phyloP scores from a whole-genome alignment of 106 monocot genomes.

The Xerophyta viscosa region DNA sequence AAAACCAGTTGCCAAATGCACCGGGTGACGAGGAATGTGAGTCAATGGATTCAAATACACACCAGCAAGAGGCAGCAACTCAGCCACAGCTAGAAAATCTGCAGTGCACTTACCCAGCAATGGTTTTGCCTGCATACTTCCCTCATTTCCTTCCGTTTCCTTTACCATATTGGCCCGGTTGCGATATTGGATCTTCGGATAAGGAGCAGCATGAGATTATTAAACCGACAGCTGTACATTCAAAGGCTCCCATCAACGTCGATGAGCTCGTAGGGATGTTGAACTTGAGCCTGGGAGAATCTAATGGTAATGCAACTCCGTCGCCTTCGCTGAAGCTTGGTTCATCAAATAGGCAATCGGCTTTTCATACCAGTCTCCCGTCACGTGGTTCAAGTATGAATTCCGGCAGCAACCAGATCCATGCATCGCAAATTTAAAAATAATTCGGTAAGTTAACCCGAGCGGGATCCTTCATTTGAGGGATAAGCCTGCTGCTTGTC shows the following conservation, averaged over 20 bases:
- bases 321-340: constrained; percentile 34
- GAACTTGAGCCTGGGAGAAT: constrained; percentile 52
- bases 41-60: constrained; percentile 64
- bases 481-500: too few relatives aligned
- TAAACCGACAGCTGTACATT: constrained; percentile 65
- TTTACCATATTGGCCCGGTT: constrained; percentile 38
- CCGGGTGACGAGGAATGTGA: constrained; percentile 51
- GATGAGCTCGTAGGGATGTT: constrained; percentile 72
- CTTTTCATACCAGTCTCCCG: constrained; percentile 67
- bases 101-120: constrained; percentile 37
- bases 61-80: constrained; percentile 20
- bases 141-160: constrained; percentile 40
- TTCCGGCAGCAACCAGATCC: constrained; percentile 23
- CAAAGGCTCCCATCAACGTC: constrained; percentile 49
- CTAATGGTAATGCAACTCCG: constrained; percentile 13
- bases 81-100: constrained; percentile 15
- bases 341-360: constrained; percentile 53
- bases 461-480: too few relatives aligned
- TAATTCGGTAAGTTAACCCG: too few relatives aligned
- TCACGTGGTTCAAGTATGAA: constrained; percentile 29
- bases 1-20: constrained; percentile 14
- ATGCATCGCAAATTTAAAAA: constrained; percentile 13
- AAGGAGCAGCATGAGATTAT: constrained; percentile 48
- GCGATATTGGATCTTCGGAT: constrained; percentile 7
- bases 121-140: constrained; percentile 56